Evolutionary conservation across 2,329 filamentous ascomycete genomes (phyloP).

Genomic region (Thielaviopsis ethacetica): DNA sequence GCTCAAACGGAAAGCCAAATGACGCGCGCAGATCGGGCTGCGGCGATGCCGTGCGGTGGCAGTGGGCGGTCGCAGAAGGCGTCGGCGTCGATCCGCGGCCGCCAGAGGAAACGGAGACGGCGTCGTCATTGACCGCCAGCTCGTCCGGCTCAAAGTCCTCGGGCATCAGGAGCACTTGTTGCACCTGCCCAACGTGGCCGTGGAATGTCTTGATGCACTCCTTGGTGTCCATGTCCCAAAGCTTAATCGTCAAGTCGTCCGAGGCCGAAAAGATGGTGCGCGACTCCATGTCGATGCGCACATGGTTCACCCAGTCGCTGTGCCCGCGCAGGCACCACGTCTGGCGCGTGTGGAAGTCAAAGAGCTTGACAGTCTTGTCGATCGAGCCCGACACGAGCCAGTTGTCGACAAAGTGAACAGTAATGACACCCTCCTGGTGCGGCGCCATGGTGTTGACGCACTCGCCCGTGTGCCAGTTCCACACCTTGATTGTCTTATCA

Average conservation of each 20-base stretch:
- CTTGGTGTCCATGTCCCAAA: slow-evolving; percentile 85
- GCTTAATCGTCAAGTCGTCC: slow-evolving; percentile 76
- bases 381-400: slow-evolving; percentile 78
- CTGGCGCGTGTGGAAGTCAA: slow-evolving; percentile 75
- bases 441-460: slow-evolving; percentile 67
- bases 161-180: slow-evolving; percentile 74
- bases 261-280: slow-evolving; percentile 84
- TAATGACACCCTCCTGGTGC: slow-evolving; percentile 70
- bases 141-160: slow-evolving; percentile 82
- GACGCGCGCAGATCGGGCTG: slow-evolving; percentile 31
- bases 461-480: slow-evolving; percentile 90
- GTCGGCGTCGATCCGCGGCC: slow-evolving; percentile 20
- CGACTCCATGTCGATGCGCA: slow-evolving; percentile 66
- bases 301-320: slow-evolving; percentile 91
- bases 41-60: slow-evolving; percentile 15
- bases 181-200: slow-evolving; percentile 88
- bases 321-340: slow-evolving; percentile 71
- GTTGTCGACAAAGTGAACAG: slow-evolving; percentile 71
- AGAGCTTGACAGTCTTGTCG: slow-evolving; percentile 80
- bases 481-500: slow-evolving; percentile 76
- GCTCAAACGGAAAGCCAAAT: slow-evolving; percentile 47
- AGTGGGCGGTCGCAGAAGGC: slow-evolving; percentile 12
- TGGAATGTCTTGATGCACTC: slow-evolving; percentile 62
- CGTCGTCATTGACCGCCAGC: slow-evolving; percentile 34
- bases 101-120: slow-evolving; percentile 30